Percentiles rank a stretch among this genome's conserved stretches.
Evolutionary conservation across 2,329 filamentous ascomycete species (phyloP).

Genomic region (Emericellopsis atlantica): DNA sequence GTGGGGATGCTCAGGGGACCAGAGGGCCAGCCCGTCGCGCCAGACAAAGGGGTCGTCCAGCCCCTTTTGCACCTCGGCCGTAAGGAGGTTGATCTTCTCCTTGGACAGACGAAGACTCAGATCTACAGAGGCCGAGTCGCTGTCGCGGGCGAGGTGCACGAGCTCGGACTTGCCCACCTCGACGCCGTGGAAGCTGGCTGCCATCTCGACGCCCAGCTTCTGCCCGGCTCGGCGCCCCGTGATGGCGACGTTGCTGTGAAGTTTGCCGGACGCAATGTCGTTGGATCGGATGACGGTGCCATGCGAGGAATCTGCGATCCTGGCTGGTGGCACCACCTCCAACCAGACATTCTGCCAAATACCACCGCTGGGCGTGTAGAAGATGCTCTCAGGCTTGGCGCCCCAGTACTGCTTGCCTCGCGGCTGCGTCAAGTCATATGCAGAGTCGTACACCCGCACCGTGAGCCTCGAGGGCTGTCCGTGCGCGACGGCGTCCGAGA

Average conservation of each 20-base stretch:
- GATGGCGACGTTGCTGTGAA: slow-evolving; percentile 37
- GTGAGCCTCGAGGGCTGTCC: slow-evolving; percentile 24
- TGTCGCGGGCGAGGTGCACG: slow-evolving; percentile 32
- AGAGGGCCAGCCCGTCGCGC: slow-evolving; percentile 45
- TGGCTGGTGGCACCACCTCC: slow-evolving; percentile 37
- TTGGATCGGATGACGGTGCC: slow-evolving; percentile 46
- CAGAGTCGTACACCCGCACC: slow-evolving; percentile 49
- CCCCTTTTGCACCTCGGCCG: slow-evolving; percentile 15
- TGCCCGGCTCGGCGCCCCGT: slow-evolving; percentile 33
- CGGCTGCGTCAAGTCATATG: slow-evolving; percentile 50
- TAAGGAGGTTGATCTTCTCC: slow-evolving; percentile 24
- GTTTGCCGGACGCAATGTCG: slow-evolving; percentile 34
- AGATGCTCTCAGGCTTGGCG: slow-evolving; percentile 46
- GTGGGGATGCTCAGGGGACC: slow-evolving; percentile 45
- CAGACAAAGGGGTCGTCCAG: slow-evolving; percentile 25
- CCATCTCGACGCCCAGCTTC: slow-evolving; percentile 36
- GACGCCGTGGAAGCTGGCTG: slow-evolving; percentile 36
- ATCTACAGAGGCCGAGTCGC: slow-evolving; percentile 31
- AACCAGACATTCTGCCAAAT: slow-evolving; percentile 47
- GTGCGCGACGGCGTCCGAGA: slow-evolving; percentile 33
- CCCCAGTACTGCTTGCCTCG: slow-evolving; percentile 58
- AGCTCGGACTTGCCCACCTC: slow-evolving; percentile 28
- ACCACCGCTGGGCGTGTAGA: slow-evolving; percentile 43
- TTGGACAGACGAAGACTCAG: slow-evolving; percentile 33
- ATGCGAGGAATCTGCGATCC: slow-evolving; percentile 40